Base-by-base conservation (phyloP, 176 grass and related monocot species). In the Triticum monococcum region DNA sequence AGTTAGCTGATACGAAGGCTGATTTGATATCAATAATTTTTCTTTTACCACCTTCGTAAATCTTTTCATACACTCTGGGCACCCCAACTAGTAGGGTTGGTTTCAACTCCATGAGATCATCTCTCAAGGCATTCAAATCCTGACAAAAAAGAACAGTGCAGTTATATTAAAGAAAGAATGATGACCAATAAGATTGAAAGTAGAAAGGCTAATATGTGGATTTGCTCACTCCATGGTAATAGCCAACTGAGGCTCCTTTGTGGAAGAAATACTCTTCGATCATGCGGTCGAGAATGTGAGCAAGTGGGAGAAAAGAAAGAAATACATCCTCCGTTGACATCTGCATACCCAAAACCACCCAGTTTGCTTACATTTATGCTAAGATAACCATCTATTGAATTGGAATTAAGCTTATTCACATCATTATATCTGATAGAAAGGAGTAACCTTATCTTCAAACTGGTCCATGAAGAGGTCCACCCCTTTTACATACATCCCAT, bases 241-340 rank as follows among this genome's bases (percentile, higher is more conserved):
- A 99, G 28, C 97, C 97, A 87, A 99, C 87, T 62, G 97, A 99
- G 46, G 94, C 97, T 22, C 97, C 97, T 82, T 94, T 96, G 87
- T 96, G 92, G 75, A 99, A 91, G 50, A 99, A 99, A 68, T 93
- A 99, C 80, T 99, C 97, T 91, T 99, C 97, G 60, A 99, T 91
- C 79, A 95, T 91, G 64, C 97, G 92, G 52, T 99, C 97, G 5
- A 99, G 97, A 73, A 99, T 96, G 85, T 99, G 97, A 82, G 97
- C 97, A 66, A 99, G 92, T 20, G 97, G 97, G 70, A 99, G 92
- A 81, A 99, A 99, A 9, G 97, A 99, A 36, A 99, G 92, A 79
- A 95, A 99, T n/a, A 96, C 92, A 84, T 99, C 97, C 40, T 99
- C 94, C 65, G 88, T 85, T 78, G 97, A 93, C 97, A 99, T 99